Evolutionary conservation across 148 eudicot genomes (phyloP), one percentile per base, ranked within the genome.

Genomic region (Rhododendron ovatum): DNA sequence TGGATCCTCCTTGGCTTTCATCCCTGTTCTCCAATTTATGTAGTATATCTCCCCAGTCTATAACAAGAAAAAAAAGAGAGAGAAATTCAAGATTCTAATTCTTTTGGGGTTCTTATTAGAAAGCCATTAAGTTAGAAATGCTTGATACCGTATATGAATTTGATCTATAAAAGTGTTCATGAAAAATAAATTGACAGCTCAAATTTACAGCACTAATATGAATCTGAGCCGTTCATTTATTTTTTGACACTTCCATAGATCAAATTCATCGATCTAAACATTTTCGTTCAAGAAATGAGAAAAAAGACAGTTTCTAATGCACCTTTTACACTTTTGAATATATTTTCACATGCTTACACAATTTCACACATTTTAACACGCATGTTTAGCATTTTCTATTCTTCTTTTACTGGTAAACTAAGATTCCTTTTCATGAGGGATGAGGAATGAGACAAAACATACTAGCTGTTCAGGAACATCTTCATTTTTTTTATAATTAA

Each of bases 21-120:
- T 94, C 24, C 98, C 98, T 18, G 93, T 95, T 82, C 91, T 88
- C 99, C 99, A 95, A 80, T 96, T 96, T 90, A 92, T 90, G 94
- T 93, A 96, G 81, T 96, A 95, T 65, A 96, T 41, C 85, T 96
- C 98, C 48, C 99, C 99, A 39, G 96, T 96, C 98, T 95, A 88
- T 35, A 73, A 43, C 20, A 79, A 30, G 39, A 51, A 37, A 75
- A 35, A 51, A 18, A 39, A 71, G 43, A 3, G 14, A 79, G 45
- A 13, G 14, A 4, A 51, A 39, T n/a, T 9, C 28, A 65, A 65
- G 2, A 63, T 24, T 24, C 28, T 2, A 63, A 61, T 22, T 65
- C 13, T 6, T 22, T 59, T 7, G 1, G n/a, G n/a, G 9, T 59
- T 4, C 15, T 35, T 35, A 35, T 10, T 8, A 65, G 33, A n/a